Conservation (phyloP, 2,329 filamentous ascomycete species). For the Bipolaris victoriae region DNA sequence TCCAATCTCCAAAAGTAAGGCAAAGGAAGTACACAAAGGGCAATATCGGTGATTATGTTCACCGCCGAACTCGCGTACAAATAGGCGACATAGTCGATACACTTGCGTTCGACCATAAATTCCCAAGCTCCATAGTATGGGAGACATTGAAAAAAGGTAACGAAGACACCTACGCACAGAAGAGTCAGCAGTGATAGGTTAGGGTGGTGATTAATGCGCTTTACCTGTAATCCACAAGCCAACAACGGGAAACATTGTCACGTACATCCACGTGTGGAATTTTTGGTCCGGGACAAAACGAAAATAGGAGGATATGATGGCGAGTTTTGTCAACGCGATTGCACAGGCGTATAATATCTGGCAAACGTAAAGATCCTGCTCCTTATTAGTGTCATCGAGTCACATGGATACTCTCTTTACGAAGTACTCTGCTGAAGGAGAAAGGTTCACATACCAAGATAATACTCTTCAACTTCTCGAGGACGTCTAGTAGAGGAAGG, state of each 20-base stretch:
- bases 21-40: conserved; percentile 32
- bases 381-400: conserved; percentile 8
- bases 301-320: conserved; percentile 39
- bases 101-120: conserved; percentile 23
- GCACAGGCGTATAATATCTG: conserved; percentile 38
- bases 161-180: conserved; percentile 26
- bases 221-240: conserved; percentile 32
- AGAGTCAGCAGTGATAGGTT: not conserved
- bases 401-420: not conserved
- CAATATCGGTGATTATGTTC: conserved; percentile 32
- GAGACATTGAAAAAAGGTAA: conserved; percentile 37
- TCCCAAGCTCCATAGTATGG: conserved; percentile 35
- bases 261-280: conserved; percentile 32
- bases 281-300: conserved; percentile 28
- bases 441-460: conserved; percentile 26
- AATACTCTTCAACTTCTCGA: conserved; percentile 23
- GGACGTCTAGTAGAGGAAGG: conserved; percentile 16
- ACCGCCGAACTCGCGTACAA: conserved; percentile 37
- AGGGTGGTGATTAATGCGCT: not conserved
- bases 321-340: conserved; percentile 36
- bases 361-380: conserved; percentile 33
- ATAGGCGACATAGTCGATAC: conserved; percentile 32
- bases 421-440: not conserved
- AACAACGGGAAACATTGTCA: conserved; percentile 18
- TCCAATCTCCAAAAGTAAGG: conserved; percentile 36